phyloP scores from a whole-genome alignment of 2,329 filamentous ascomycete species.

The Fusarium subtropicale region DNA sequence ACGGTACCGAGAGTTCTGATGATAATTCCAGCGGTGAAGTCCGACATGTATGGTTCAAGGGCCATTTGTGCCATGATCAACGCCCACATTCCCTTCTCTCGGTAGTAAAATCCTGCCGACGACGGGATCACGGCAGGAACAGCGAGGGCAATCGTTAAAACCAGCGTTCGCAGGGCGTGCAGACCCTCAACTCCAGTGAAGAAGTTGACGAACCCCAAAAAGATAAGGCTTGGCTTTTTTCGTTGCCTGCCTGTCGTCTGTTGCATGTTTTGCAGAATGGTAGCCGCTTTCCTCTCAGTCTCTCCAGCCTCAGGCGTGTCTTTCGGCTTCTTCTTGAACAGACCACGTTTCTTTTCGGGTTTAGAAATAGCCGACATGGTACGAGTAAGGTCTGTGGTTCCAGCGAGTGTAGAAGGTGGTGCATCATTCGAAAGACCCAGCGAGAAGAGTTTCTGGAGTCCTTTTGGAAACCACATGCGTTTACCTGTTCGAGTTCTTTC shows the following conservation, averaged over 20 bases:
- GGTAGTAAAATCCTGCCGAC: conserved; percentile 36
- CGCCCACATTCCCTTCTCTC: conserved; percentile 39
- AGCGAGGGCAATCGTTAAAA: conserved; percentile 14
- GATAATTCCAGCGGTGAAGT: conserved; percentile 31
- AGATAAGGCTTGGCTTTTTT: conserved; percentile 12
- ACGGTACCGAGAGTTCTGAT: conserved; percentile 22
- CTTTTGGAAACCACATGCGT: conserved; percentile 12
- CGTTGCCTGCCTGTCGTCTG: conserved; percentile 13
- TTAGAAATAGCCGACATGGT: conserved; percentile 13
- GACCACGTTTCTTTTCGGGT: conserved; percentile 9
- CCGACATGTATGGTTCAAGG: conserved; percentile 37
- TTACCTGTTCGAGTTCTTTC: conserved; percentile 6
- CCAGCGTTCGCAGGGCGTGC: conserved; percentile 7
- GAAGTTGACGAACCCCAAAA: conserved; percentile 13
- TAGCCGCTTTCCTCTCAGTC: neutral
- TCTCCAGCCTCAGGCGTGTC: neutral
- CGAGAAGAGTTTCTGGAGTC: conserved; percentile 12
- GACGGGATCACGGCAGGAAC: conserved; percentile 14
- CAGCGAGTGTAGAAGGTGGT: conserved; percentile 17
- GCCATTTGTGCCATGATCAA: conserved; percentile 41
- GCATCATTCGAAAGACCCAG: conserved; percentile 10
- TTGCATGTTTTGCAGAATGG: conserved; percentile 9
- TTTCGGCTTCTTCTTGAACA: conserved; percentile 12
- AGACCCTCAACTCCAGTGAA: conserved; percentile 15
- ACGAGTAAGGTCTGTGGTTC: neutral